These are phyloP conservation scores for Ceratocystis smalleyi DNA, from an alignment of 2,329 filamentous ascomycete species.

Conservation along the genomic window DNA sequence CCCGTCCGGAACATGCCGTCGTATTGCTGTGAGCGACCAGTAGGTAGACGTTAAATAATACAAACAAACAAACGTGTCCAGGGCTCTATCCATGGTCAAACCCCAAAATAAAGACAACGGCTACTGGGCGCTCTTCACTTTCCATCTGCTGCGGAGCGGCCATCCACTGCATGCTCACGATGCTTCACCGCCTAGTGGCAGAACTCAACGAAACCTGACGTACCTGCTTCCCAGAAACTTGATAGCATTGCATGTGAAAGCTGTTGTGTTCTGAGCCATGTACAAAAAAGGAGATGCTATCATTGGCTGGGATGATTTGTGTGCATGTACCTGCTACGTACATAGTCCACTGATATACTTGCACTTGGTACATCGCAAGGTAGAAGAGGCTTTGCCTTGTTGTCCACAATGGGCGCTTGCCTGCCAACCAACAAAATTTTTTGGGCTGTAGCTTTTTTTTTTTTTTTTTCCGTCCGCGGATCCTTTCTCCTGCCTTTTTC, in stretches of 20 bases:
- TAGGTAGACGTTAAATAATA: too few species aligned
- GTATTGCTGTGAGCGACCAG: too few species aligned
- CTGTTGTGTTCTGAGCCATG: background rate
- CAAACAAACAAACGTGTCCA: too few species aligned
- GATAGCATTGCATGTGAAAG: background rate
- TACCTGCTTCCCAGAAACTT: background rate
- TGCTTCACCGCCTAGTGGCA: constrained; percentile 15
- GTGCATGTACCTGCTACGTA: too few species aligned
- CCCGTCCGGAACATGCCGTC: too few species aligned
- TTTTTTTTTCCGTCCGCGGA: background rate
- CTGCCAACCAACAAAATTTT: constrained; percentile 4
- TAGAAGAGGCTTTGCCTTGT: background rate
- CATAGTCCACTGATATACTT: background rate
- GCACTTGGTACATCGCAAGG: background rate
- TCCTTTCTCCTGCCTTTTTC: constrained; percentile 4
- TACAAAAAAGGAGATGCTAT: background rate
- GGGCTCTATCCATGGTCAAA: too few species aligned
- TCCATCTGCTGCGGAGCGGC: background rate
- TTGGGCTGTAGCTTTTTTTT: background rate
- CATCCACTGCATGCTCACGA: background rate
- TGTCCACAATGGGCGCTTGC: background rate
- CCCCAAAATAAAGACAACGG: too few species aligned
- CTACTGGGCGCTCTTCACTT: background rate
- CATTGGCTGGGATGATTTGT: background rate
- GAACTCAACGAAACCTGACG: constrained; percentile 13